Percentiles rank a stretch among this genome's conserved stretches.
These are phyloP conservation scores for Calycina herbarum DNA, from an alignment of 2,329 filamentous ascomycete genomes.

Conservation along the genomic window DNA sequence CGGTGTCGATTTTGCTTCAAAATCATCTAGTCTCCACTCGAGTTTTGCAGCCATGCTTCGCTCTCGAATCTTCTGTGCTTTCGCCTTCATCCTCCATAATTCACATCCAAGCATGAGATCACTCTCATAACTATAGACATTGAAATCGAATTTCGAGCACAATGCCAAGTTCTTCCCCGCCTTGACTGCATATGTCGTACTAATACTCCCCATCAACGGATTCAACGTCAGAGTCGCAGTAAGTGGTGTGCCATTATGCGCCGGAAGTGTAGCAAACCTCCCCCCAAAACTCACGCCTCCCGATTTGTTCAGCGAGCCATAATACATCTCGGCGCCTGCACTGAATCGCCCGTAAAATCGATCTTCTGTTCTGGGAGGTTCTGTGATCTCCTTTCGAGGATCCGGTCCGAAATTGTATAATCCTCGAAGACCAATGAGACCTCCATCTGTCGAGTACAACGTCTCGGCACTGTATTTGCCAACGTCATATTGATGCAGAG, in stretches of 20 bases:
- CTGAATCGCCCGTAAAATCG: conserved; percentile 80
- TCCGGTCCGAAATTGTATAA: conserved; percentile 84
- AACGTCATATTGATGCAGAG: conserved; percentile 75
- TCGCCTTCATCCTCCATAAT: conserved; percentile 70
- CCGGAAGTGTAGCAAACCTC: conserved; percentile 83
- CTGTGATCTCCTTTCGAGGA: conserved; percentile 29
- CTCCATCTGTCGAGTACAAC: conserved; percentile 88
- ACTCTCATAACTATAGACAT: conserved; percentile 97
- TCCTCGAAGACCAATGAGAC: conserved; percentile 80
- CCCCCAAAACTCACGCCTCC: conserved; percentile 87
- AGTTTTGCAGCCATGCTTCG: conserved; percentile 56
- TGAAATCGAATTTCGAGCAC: conserved; percentile 92
- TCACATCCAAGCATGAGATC: conserved; percentile 90
- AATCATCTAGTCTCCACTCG: conserved; percentile 49
- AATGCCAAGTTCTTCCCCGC: conserved; percentile 81
- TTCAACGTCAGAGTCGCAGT: conserved; percentile 93
- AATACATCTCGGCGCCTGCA: conserved; percentile 90
- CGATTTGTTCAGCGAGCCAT: conserved; percentile 91
- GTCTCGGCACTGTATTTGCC: conserved; percentile 89
- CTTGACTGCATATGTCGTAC: conserved; percentile 86
- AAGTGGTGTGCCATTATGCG: conserved; percentile 80
- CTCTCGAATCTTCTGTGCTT: conserved; percentile 34
- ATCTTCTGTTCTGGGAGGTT: conserved; percentile 45
- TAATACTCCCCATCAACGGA: conserved; percentile 90
- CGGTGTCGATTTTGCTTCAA: conserved; percentile 28